These are phyloP conservation scores for Nigrospora osmanthi DNA, from an alignment of 2,329 filamentous ascomycete genomes.

Conservation along the genomic window DNA sequence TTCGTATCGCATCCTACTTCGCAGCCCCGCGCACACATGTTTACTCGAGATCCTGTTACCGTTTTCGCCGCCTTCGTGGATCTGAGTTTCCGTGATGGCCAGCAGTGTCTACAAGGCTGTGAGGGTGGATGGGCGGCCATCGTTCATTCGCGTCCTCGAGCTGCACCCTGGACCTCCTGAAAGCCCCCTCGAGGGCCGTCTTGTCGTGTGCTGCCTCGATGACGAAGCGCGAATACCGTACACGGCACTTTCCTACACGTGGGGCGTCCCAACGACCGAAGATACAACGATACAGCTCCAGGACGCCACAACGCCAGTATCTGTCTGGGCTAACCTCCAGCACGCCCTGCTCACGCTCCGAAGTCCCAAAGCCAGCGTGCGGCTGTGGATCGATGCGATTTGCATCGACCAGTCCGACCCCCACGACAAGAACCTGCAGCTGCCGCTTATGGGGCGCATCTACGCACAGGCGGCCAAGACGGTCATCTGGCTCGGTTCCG, in stretches of 20 bases:
- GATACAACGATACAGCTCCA: background rate
- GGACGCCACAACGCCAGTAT: background rate
- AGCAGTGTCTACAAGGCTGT: background rate
- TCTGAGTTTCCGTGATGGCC: background rate
- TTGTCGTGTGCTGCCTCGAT: background rate
- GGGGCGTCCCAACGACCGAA: background rate
- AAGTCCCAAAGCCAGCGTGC: background rate
- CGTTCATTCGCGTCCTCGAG: background rate
- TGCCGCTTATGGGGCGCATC: constrained; percentile 5
- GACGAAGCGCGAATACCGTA: background rate
- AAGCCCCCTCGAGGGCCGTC: background rate
- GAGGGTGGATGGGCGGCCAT: background rate
- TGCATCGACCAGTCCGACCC: constrained; percentile 6
- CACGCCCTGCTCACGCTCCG: background rate
- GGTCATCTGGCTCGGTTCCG: constrained; percentile 1
- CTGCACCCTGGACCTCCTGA: background rate
- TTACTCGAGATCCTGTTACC: too few species aligned
- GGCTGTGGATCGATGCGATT: constrained; percentile 8
- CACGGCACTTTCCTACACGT: background rate
- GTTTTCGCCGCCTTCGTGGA: too few species aligned
- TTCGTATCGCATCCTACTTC: too few species aligned
- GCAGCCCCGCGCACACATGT: too few species aligned
- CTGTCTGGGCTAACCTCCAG: background rate
- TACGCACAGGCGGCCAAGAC: constrained; percentile 1
- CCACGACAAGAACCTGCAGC: constrained; percentile 1